Evolutionary conservation across 2,329 filamentous ascomycete species (phyloP), one percentile per base, ranked within the genome.

Genomic region (Pestalotiopsis fici): DNA sequence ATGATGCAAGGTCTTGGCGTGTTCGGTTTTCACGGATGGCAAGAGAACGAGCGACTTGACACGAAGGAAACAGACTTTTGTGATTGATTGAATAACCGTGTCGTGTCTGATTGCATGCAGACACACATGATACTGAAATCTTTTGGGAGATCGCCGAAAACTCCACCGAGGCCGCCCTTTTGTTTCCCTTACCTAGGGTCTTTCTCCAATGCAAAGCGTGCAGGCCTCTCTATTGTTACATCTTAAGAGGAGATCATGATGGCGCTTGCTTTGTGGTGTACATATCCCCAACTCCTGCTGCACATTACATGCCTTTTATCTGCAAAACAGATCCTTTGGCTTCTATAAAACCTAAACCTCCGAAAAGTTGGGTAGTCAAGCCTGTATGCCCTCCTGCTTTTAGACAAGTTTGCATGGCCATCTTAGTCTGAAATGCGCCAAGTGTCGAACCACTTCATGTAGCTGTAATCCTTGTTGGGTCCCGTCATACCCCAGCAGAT

Each of bases 401-500:
- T 21, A 12, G n/a, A 23, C n/a, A 54, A 25, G 64, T 72, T 78
- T 88, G 75, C 93, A 35, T 35, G n/a, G n/a, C 21, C n/a, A 47
- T 21, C 65, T 72, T 78, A 88, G 76, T 96, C 93, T 57, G 91
- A 89, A 74, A 97, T 92, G 76, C 89, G 91, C 95, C 95, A 99
- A 71, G 83, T 89, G 71, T 91, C 88, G 73, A 98, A 92, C 96
- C 96, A 99, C 85, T 94, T 97, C 83, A 99, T 85, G 83, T 98
- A 95, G 74, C 85, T 87, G 88, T 95, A 99, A 78, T 98, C 84
- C 80, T 88, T 87, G 82, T 93, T 94, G 69, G 88, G 83, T 15
- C 96, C 96, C 67, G 91, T 90, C 93, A 99, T 99, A 69, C 96
- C 96, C 85, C 97, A 99, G 80, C 93, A 96, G 77, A 99, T 95